A percentile compares a stretch with the other conserved stretches of the same genome.
Conservation (phyloP, 495 filamentous ascomycete genomes). For the Evansstolkia leycettana region DNA sequence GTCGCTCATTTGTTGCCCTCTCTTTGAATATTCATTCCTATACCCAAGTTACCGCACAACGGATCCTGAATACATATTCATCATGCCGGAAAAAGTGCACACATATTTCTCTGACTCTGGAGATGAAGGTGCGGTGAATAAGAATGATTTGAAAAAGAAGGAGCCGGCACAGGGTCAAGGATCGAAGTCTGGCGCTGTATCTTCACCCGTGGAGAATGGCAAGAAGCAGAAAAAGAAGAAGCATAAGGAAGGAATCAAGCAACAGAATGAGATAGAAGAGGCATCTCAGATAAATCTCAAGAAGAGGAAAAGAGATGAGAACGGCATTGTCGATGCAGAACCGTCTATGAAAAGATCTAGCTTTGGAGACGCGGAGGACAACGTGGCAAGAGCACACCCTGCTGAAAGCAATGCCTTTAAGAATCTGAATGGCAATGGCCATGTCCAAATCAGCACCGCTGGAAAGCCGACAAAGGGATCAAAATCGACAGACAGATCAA, state of each 20-base stretch:
- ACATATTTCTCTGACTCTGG: slow-evolving; percentile 13
- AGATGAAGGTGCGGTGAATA: slow-evolving; percentile 7
- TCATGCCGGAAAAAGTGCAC: slow-evolving; percentile 38
- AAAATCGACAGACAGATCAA: slow-evolving; percentile 2
- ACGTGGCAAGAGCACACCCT: no score
- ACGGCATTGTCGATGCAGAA: neutral
- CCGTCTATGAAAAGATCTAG: neutral
- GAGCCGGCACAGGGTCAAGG: neutral
- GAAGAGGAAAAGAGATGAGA: slow-evolving; percentile 34
- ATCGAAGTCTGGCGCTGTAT: neutral
- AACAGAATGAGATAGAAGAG: neutral
- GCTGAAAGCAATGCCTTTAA: no score
- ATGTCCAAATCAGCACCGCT: no score
- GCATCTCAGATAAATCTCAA: slow-evolving; percentile 8
- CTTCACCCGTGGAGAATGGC: slow-evolving; percentile 11
- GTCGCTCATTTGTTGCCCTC: no score
- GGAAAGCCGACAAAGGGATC: neutral
- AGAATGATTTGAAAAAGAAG: neutral
- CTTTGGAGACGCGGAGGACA: no score
- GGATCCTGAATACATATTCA: no score
- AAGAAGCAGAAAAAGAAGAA: slow-evolving; percentile 15
- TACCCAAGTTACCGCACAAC: no score
- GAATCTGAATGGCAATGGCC: neutral
- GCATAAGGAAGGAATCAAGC: neutral
- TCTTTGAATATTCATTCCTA: no score